Conservation (phyloP, 148 eudicot genomes). For the Persicaria tinctoria region DNA sequence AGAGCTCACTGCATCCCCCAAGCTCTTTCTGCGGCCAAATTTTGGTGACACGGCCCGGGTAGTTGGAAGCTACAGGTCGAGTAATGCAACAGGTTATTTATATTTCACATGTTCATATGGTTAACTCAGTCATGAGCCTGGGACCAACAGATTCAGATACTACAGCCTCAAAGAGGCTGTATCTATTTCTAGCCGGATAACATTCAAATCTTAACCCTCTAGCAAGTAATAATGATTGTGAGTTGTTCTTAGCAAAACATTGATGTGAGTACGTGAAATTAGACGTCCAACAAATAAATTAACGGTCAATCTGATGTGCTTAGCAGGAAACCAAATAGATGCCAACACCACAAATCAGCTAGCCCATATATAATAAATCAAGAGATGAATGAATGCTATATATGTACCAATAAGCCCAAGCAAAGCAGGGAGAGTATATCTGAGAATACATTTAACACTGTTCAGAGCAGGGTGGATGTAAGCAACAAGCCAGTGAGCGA, state of each 20-base stretch:
- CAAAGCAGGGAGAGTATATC: too few relatives aligned
- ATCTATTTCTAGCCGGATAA: not conserved
- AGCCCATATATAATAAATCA: not conserved
- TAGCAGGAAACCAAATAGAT: not conserved
- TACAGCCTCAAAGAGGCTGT: not conserved
- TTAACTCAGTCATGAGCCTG: not conserved
- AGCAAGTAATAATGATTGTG: not conserved
- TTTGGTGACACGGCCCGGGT: conserved; percentile 89
- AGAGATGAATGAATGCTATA: not conserved
- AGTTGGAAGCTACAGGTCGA: conserved; percentile 23
- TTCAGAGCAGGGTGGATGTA: not conserved
- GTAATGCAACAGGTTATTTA: not conserved
- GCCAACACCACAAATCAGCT: not conserved
- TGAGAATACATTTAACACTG: not conserved
- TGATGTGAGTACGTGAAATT: not conserved
- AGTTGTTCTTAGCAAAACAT: not conserved
- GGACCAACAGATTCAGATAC: not conserved
- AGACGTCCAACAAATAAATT: not conserved
- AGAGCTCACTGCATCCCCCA: conserved; percentile 37
- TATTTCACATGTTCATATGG: not conserved
- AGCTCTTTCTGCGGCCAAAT: conserved; percentile 75
- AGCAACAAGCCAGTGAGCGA: too few relatives aligned
- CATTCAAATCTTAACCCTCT: not conserved
- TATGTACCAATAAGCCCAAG: too few relatives aligned
- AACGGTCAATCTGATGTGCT: not conserved